Conservation (phyloP, 2,329 filamentous ascomycete species). For the Dendrostoma leiphaemia region DNA sequence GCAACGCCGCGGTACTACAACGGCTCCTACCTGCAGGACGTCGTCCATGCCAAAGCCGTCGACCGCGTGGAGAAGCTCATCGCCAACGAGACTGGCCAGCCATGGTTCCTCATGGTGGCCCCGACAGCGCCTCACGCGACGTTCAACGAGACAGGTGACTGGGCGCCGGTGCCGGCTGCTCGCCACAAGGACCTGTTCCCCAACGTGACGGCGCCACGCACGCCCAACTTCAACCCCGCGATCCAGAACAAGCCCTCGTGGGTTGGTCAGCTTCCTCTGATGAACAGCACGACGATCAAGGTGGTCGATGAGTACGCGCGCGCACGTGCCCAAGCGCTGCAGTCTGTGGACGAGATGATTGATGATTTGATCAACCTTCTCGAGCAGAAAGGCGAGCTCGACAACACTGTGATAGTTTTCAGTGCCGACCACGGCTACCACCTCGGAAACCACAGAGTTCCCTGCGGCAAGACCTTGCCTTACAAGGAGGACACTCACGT, state of each 20-base stretch:
- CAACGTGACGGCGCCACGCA: constrained; percentile 58
- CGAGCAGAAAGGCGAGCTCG: constrained; percentile 17
- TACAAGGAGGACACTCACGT: constrained; percentile 60
- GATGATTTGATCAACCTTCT: constrained; percentile 32
- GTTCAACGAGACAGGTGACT: constrained; percentile 28
- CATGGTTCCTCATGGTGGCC: constrained; percentile 67
- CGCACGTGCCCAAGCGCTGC: constrained; percentile 41
- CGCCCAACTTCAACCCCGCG: constrained; percentile 62
- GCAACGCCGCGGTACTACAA: constrained; percentile 25
- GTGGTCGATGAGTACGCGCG: constrained; percentile 38
- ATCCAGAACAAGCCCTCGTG: constrained; percentile 36
- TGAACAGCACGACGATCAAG: constrained; percentile 13
- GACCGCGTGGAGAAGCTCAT: constrained; percentile 16
- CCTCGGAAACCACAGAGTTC: constrained; percentile 15
- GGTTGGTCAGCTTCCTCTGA: constrained; percentile 16
- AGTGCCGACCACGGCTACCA: constrained; percentile 19
- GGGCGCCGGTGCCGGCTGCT: constrained; percentile 54
- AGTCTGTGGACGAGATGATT: constrained; percentile 43
- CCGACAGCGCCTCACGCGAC: constrained; percentile 67
- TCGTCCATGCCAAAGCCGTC: constrained; percentile 35
- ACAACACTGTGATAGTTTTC: constrained; percentile 18
- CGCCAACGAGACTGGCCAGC: constrained; percentile 28
- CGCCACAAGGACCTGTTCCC: constrained; percentile 63
- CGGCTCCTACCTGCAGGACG: constrained; percentile 39
- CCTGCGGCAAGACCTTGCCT: constrained; percentile 47